Evolutionary conservation across 2,329 filamentous ascomycete genomes (phyloP), one percentile per base, ranked within the genome.

Genomic region (Coniochaeta sp.): DNA sequence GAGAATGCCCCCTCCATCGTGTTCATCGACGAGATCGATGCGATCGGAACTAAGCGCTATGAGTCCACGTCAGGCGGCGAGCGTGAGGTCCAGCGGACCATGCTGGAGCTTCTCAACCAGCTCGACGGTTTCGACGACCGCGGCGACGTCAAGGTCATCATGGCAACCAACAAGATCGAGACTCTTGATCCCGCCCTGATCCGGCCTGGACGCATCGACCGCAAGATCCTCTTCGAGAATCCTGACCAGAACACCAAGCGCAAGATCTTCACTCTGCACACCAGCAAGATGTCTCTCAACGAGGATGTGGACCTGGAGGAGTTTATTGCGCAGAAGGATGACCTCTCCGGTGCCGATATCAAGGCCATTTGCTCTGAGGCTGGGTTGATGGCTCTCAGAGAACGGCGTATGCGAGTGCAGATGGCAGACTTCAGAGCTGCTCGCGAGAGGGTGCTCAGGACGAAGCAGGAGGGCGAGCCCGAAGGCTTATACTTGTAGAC

Each of bases 101-200:
- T 99, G 94, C 76, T 99, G 70, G 94, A 99, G 67, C 82, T 99
- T 51, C 85, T 99, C 38, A 99, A 99, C 72, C 94, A 99, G 75
- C 85, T 99, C 8, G 94, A 99, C 67, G 94, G 94, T 63, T 99
- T 99, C 73, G 94, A 99, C 66, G 95, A 99, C 70, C 89, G 94
- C 55, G 95, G 94, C 61, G 94, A 99, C 67, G 92, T 99, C 71
- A 99, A 99, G 78, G 94, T 99, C 56, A 92, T 99, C 70, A 97
- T 99, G 91, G 95, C 94, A 12, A 99, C 94, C 60, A 99, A 99
- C 84, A 99, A 99, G 82, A 99, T 99, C 60, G 95, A 99, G 61
- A 95, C 90, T 4, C 79, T 99, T 26, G 95, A 99, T 65, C 94
- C 94, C 51, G 94, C 94, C 16, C 78, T 99, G 60, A 99, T 99